Base-by-base conservation (phyloP, 225 moss, liverwort and hornwort species). In the Polytrichum formosum region DNA sequence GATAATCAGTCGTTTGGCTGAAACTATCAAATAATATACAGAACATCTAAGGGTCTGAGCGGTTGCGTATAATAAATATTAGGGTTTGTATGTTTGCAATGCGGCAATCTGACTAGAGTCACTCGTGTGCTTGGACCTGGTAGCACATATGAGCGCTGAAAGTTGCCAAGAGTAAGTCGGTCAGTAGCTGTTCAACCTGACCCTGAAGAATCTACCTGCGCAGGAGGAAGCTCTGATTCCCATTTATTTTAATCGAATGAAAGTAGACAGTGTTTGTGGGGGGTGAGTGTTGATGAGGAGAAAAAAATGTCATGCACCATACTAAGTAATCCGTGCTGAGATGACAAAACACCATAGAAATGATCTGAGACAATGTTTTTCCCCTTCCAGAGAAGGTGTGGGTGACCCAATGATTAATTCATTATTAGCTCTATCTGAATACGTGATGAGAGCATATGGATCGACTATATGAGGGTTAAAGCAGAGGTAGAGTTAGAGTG, bases 221-320 rank as follows among this genome's bases (percentile, higher is more conserved):
- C 71, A 72, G 67, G 76, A 72, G 35, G 67, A 61, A 66, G 70
- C 76, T 68, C 67, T 7, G 62, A 53, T 35, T 35, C 8, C 2
- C 9, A 35, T 35, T 35, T 35, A 9, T 61, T n/a, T 25, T 4
- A 19, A 26, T 1, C 5, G 1, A 20, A 56, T 20, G 19, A 1
- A 55, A 4, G 26, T 7, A 2, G 10, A 0, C 1, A 18, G 26
- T 46, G 58, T 56, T 72, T 79, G 82, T 85, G 79, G 0, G 67
- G 71, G 82, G 82, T 72, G 85, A 79, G 26, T 6, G 29, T 29
- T 29, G 6, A 29, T 31, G 6, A 6, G 6, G 6, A 33, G 33
- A 70, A 19, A 25, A 25, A 67, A 55, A 55, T 73, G 85, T 86
- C 82, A 80, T 86, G 85, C 82, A 82, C 82, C 82, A 85, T 82